Conservation (phyloP, 208 protist species). For the Leishmania amazonensis region DNA sequence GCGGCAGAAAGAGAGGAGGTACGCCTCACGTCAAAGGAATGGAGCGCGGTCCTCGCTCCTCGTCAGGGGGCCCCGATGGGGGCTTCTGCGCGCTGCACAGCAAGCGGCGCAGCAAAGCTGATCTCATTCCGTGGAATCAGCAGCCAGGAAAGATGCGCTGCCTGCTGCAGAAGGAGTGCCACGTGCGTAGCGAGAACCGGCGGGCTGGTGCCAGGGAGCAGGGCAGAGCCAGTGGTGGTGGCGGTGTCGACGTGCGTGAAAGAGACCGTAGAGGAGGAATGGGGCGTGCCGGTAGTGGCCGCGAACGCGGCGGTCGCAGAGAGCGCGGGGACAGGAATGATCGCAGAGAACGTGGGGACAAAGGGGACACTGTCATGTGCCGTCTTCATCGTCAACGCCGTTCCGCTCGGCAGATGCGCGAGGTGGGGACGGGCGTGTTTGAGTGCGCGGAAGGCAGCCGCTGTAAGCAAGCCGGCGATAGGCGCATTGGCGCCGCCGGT, state of each 20-base stretch:
- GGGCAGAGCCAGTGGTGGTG: slow-evolving; percentile 1
- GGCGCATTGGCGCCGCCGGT: slow-evolving; percentile 14
- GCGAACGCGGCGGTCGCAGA: slow-evolving; percentile 14
- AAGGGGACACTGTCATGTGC: slow-evolving; percentile 59
- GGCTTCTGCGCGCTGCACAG: slow-evolving; percentile 76
- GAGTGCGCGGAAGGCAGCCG: slow-evolving; percentile 63
- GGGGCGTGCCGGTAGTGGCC: background rate
- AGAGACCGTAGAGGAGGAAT: slow-evolving; percentile 3
- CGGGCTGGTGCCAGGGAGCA: background rate
- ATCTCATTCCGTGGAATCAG: slow-evolving; percentile 68
- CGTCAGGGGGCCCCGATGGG: slow-evolving; percentile 38
- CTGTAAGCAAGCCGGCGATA: slow-evolving; percentile 24
- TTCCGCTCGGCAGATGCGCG: slow-evolving; percentile 65
- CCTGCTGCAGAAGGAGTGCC: slow-evolving; percentile 67
- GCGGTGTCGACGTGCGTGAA: slow-evolving; percentile 3
- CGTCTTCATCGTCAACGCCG: slow-evolving; percentile 69
- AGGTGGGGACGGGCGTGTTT: slow-evolving; percentile 70
- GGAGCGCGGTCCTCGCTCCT: slow-evolving; percentile 27
- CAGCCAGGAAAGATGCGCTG: slow-evolving; percentile 67
- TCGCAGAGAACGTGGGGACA: slow-evolving; percentile 50
- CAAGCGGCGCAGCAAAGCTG: slow-evolving; percentile 47
- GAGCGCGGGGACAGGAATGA: slow-evolving; percentile 25
- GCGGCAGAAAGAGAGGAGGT: background rate
- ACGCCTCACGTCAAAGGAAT: background rate
- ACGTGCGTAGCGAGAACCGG: slow-evolving; percentile 29